Conservation (phyloP, 805 yeast species). For the Clavispora carvajalis region DNA sequence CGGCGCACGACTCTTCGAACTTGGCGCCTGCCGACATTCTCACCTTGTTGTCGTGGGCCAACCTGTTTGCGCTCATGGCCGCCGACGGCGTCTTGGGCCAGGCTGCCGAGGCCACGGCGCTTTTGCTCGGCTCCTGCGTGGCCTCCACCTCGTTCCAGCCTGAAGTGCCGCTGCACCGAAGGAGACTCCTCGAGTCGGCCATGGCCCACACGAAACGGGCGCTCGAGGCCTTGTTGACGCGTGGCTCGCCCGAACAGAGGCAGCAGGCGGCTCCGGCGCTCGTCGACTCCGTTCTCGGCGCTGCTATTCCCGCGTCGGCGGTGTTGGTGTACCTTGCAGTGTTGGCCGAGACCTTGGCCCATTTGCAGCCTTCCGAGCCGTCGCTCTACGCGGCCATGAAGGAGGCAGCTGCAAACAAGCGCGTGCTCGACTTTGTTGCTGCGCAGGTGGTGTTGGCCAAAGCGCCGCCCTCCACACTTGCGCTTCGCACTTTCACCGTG, state of each 20-base stretch:
- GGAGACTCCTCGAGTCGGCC: conserved; percentile 24
- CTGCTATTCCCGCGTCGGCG: conserved; percentile 5
- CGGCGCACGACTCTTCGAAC: conserved; percentile 19
- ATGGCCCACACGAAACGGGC: conserved; percentile 26
- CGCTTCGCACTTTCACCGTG: conserved; percentile 33
- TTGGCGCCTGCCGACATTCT: conserved; percentile 54
- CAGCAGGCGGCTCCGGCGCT: conserved; percentile 2
- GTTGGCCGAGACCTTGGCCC: conserved; percentile 18
- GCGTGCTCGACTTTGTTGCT: conserved; percentile 20
- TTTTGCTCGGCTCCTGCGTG: conserved; percentile 35
- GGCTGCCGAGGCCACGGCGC: conserved; percentile 27
- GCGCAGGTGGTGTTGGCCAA: conserved; percentile 46
- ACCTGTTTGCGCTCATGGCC: conserved; percentile 26
- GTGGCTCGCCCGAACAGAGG: background rate
- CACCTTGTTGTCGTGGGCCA: conserved; percentile 55
- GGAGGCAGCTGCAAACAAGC: conserved; percentile 2
- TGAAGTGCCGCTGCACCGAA: conserved; percentile 14
- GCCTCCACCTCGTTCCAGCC: conserved; percentile 13
- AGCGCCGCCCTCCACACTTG: conserved; percentile 29
- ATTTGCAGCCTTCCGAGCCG: conserved; percentile 23
- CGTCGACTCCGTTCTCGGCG: conserved; percentile 1
- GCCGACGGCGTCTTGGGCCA: background rate
- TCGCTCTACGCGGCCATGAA: conserved; percentile 14
- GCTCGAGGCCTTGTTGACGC: conserved; percentile 8
- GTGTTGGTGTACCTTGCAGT: conserved; percentile 21